phyloP scores from a whole-genome alignment of 2,329 filamentous ascomycete genomes.

The Botrytis aclada region DNA sequence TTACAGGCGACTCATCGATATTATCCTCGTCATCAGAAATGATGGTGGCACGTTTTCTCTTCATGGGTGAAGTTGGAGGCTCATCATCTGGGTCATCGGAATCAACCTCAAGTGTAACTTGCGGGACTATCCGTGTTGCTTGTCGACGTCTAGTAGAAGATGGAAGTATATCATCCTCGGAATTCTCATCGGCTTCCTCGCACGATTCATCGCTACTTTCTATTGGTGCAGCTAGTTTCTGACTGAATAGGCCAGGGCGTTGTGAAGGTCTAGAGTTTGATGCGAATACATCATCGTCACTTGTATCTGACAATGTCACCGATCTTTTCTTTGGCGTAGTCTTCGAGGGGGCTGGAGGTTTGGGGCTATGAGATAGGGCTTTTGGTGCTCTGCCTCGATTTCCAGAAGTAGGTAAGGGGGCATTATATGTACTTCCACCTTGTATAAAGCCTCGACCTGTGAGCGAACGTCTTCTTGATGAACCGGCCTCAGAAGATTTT shows the following conservation, averaged over 20 bases:
- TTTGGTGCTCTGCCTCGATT: slow-evolving; percentile 1
- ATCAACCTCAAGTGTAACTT: slow-evolving; percentile 4
- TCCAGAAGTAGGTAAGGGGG: slow-evolving; percentile 9
- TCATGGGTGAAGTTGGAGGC: slow-evolving; percentile 26
- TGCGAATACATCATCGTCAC: slow-evolving; percentile 20
- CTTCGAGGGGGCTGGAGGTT: neutral
- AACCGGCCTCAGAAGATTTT: slow-evolving; percentile 17
- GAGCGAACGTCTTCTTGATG: slow-evolving; percentile 5
- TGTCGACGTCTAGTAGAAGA: slow-evolving; percentile 26
- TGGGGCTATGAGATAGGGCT: neutral
- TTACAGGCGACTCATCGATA: slow-evolving; percentile 4
- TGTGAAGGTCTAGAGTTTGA: slow-evolving; percentile 7
- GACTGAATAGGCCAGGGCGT: slow-evolving; percentile 12
- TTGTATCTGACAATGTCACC: slow-evolving; percentile 19
- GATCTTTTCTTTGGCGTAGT: slow-evolving; percentile 5
- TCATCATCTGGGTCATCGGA: slow-evolving; percentile 22
- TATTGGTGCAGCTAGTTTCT: neutral
- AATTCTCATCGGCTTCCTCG: slow-evolving; percentile 17
- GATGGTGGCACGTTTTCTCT: slow-evolving; percentile 15
- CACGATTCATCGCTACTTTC: slow-evolving; percentile 4
- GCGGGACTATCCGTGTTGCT: neutral
- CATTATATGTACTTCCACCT: slow-evolving; percentile 17
- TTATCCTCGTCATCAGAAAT: slow-evolving; percentile 15
- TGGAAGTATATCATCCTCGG: slow-evolving; percentile 23
- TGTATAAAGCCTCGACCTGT: slow-evolving; percentile 15